Evolutionary conservation across 768 basidiomycete genomes (phyloP), one percentile per base, ranked within the genome.

Genomic region (Boletus barrowsii): DNA sequence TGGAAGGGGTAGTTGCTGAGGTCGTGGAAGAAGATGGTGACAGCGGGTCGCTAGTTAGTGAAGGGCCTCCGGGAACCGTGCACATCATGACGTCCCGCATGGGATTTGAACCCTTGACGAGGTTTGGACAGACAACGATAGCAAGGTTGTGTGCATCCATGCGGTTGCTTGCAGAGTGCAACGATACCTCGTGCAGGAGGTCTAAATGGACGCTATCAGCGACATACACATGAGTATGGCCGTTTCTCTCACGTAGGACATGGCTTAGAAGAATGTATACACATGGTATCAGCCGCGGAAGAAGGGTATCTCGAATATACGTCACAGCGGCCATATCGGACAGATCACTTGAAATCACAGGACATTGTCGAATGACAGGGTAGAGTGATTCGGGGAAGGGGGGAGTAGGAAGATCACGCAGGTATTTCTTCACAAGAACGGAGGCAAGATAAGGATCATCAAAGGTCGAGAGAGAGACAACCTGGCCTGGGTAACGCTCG

Each of bases 131-230:
- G 35, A 93, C 72, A 14, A 92, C 89, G 51, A 93, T 76, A 11
- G 90, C 79, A 40, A 93, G 84, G 63, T 94, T 94, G 57, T 84
- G 79, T 11, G 90, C 87, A 61, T 88, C 86, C 92, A 94, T 94
- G 35, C 80, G 76, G 63, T 93, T 93, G 7, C 73, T 74, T 3
- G 77, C 74, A 3, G 88, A 76, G 7, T 81, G 83, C 17, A 86
- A 70, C 1, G 90, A 88, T 14, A 92, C 83, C 51, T 93, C 87
- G 58, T 93, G 87, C 57, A 92, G 75, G 6, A 93, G 75, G 61
- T 91, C 91, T 93, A 56, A 9, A 59, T 22, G 18, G 9, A 37
- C 20, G 17, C 18, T 2, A 33, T 59, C 17, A 66, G 58, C 22
- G 43, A 18, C 36, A 41, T 13, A 7, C 5, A 17, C 64, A 55